Base-by-base conservation (phyloP, 306 rosid species). In the Cicer cuneatum region DNA sequence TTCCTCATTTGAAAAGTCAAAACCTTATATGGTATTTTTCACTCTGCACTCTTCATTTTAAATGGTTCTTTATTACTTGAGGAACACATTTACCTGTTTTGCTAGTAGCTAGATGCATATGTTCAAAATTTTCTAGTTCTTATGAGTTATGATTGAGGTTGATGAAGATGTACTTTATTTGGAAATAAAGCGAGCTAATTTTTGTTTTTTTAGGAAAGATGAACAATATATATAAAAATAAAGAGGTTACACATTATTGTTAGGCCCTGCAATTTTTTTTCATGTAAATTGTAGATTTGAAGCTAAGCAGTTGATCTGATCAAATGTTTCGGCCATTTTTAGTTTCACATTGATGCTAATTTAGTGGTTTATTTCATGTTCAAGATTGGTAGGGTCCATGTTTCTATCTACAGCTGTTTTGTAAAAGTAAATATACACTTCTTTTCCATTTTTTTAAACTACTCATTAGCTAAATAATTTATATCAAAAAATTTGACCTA, bases 291-390 rank as follows among this genome's bases (percentile, higher is more conserved):
- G 48, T 59, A 49, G 70, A 79, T 45, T 79, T 66, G 39, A 73
- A 73, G 83, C 70, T 37, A 79, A 65, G 74, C 15, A 65, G 79
- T 74, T 73, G 75, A 64, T 61, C 37, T 54, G 2, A 66, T 56
- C 47, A 73, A 59, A 75, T 45, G 49, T 19, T 53, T 41, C 39
- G 19, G 41, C 9, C 2, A 19, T 58, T 46, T 33, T 68, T 68
- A 35, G 72, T 46, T 66, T 43, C 18, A 43, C 46, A 10, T 19
- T 39, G 43, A 52, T 75, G 60, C 14, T 39, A 42, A 9, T 64
- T 7, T 57, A 13, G 61, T 46, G 69, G 49, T 68, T 68, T 61
- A 68, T 68, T 77, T 69, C 14, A 48, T 38, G 71, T 41, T 67
- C 37, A 45, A 7, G 41, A 47, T 37, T 56, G 8, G 47, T 39